Evolutionary conservation across 2,329 filamentous ascomycete species (phyloP).

Genomic region (Sarocladium strictum): DNA sequence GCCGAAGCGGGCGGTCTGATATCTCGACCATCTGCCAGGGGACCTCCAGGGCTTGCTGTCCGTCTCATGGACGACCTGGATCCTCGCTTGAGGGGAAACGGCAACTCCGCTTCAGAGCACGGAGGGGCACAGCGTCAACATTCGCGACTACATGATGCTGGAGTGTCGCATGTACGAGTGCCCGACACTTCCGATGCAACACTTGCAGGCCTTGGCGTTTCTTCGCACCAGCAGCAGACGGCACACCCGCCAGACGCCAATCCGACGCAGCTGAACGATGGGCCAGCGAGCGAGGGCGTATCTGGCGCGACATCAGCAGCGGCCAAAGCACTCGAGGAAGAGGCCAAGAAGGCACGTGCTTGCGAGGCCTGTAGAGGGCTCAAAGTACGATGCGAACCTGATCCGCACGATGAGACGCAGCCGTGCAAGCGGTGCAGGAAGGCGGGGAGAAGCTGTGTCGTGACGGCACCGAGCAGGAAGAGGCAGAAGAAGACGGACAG

Average conservation of each 20-base stretch:
- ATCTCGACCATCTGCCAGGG: background rate
- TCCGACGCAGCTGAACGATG: background rate
- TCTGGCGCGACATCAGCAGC: conserved; percentile 11
- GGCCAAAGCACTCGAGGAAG: conserved; percentile 23
- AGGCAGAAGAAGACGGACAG: conserved; percentile 89
- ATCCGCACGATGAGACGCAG: conserved; percentile 53
- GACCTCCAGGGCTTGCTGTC: background rate
- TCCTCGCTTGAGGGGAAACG: conserved; percentile 19
- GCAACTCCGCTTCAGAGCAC: background rate
- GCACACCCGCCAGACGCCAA: conserved; percentile 14
- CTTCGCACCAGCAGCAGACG: conserved; percentile 13
- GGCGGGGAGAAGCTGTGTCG: conserved; percentile 68
- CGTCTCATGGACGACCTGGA: conserved; percentile 22
- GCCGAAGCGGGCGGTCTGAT: background rate
- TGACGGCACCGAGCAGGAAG: conserved; percentile 70
- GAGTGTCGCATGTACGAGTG: background rate
- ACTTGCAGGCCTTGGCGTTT: conserved; percentile 11
- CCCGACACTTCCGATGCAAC: background rate
- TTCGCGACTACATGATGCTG: background rate
- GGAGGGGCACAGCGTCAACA: background rate
- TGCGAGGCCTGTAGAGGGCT: conserved; percentile 71
- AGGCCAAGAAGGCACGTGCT: conserved; percentile 62
- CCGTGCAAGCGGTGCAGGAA: conserved; percentile 74
- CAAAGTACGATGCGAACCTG: conserved; percentile 81
- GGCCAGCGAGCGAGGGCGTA: conserved; percentile 10